Percentiles rank a stretch among this genome's conserved stretches.
Conservation (phyloP, 2,329 filamentous ascomycete genomes). For the Neurospora sp. region DNA sequence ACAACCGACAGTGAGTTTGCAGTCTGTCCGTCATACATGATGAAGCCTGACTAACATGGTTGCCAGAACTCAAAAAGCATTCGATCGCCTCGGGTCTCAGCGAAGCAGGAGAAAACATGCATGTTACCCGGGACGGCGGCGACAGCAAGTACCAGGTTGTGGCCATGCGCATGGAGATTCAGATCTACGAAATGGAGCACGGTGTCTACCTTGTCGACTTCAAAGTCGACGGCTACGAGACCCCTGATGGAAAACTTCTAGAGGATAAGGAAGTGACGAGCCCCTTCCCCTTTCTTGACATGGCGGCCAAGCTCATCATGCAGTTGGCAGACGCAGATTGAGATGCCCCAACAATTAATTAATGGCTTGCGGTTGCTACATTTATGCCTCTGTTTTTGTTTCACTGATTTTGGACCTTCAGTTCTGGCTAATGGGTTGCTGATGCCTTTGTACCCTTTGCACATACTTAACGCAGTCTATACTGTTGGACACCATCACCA, state of each 20-base stretch:
- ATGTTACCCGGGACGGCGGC: conserved; percentile 31
- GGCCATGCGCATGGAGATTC: conserved; percentile 93
- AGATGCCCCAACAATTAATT: conserved; percentile 4
- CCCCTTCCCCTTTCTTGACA: conserved; percentile 91
- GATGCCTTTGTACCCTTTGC: background rate
- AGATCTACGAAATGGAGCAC: conserved; percentile 87
- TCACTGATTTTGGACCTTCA: background rate
- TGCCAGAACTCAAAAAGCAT: conserved; percentile 31
- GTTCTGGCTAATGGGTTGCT: background rate
- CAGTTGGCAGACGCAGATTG: conserved; percentile 76
- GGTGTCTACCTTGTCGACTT: conserved; percentile 96
- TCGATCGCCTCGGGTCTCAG: conserved; percentile 23
- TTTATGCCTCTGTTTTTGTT: background rate
- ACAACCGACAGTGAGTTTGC: conserved; percentile 64
- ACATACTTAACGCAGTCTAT: background rate
- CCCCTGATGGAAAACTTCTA: conserved; percentile 57
- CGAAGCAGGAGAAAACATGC: conserved; percentile 30
- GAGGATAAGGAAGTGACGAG: conserved; percentile 94
- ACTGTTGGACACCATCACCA: background rate
- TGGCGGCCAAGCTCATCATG: conserved; percentile 85
- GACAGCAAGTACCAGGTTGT: conserved; percentile 54
- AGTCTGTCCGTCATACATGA: conserved; percentile 33
- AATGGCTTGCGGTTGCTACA: background rate
- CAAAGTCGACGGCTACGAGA: conserved; percentile 96
- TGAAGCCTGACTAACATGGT: background rate